Evolutionary conservation across 805 yeast genomes (phyloP).

Genomic region (Starmera pachycereana): DNA sequence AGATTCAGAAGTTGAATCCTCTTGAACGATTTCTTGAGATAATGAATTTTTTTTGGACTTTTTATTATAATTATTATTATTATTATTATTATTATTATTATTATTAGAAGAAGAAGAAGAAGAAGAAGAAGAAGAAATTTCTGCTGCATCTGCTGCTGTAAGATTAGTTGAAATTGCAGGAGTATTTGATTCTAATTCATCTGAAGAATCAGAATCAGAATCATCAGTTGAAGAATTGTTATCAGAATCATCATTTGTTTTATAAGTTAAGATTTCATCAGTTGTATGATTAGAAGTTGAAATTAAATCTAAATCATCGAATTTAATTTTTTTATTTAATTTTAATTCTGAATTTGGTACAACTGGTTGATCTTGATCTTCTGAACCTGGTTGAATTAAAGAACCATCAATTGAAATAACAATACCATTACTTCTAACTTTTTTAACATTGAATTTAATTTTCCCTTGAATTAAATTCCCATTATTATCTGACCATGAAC

Average conservation of each 20-base stretch:
- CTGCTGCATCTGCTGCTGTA: no score
- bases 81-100: no score
- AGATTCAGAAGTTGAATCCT: no score
- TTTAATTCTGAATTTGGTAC: conserved; percentile 15
- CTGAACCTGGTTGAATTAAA: conserved; percentile 31
- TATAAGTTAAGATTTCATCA: neutral
- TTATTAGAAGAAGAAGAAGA: no score
- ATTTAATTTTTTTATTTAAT: conserved; percentile 34
- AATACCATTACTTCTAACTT: conserved; percentile 66
- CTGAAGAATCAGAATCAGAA: conserved; percentile 13
- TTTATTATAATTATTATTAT: no score
- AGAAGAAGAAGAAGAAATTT: no score
- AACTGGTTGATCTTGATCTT: conserved; percentile 45
- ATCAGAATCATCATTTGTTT: conserved; percentile 10
- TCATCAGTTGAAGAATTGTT: conserved; percentile 19
- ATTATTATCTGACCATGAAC: conserved; percentile 78
- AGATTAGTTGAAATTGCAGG: no score
- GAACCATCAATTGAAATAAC: conserved; percentile 88
- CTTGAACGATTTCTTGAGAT: no score
- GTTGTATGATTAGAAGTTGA: conserved; percentile 9
- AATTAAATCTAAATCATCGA: conserved; percentile 31
- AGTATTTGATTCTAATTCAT: no score
- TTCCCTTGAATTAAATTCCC: conserved; percentile 77
- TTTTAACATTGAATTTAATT: conserved; percentile 61
- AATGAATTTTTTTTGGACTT: no score